These are phyloP conservation scores for Fomes fomentarius DNA, from an alignment of 1,284 basidiomycete genomes.

Conservation along the genomic window DNA sequence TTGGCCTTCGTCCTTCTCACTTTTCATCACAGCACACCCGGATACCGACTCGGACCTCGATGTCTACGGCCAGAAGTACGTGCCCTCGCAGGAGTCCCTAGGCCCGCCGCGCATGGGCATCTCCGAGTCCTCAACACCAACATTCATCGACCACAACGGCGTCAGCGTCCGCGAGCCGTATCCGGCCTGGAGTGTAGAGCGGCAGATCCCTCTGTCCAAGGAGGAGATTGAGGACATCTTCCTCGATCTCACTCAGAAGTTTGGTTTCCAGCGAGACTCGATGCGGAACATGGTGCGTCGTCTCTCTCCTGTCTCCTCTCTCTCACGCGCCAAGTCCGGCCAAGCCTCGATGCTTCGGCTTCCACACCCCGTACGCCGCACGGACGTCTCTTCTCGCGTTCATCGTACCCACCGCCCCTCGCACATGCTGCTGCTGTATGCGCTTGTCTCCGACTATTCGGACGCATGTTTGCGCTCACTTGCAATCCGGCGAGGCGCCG, in stretches of 20 bases:
- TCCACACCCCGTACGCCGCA: neutral
- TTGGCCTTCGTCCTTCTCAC: constrained; percentile 28
- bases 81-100: constrained; percentile 74
- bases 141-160: constrained; percentile 65
- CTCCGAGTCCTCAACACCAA: constrained; percentile 65
- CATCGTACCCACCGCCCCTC: too few relatives aligned
- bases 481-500: neutral
- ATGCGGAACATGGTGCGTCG: constrained; percentile 85
- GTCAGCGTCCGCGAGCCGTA: constrained; percentile 79
- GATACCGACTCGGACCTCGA: constrained; percentile 82
- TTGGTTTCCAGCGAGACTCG: constrained; percentile 95
- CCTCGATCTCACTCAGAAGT: constrained; percentile 97
- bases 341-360: constrained; percentile 6
- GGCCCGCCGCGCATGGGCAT: constrained; percentile 59
- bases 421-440: too few relatives aligned
- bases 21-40: constrained; percentile 49
- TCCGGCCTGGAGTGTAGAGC: constrained; percentile 92
- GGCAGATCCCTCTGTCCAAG: constrained; percentile 94
- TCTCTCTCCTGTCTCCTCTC: constrained; percentile 20
- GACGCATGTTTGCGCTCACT: neutral
- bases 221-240: constrained; percentile 99
- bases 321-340: constrained; percentile 3
- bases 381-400: too few relatives aligned
- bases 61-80: constrained; percentile 67
- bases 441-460: neutral